A percentile compares a stretch with the other conserved stretches of the same genome.
phyloP scores from a whole-genome alignment of 768 basidiomycete genomes.

The Serendipita indica region DNA sequence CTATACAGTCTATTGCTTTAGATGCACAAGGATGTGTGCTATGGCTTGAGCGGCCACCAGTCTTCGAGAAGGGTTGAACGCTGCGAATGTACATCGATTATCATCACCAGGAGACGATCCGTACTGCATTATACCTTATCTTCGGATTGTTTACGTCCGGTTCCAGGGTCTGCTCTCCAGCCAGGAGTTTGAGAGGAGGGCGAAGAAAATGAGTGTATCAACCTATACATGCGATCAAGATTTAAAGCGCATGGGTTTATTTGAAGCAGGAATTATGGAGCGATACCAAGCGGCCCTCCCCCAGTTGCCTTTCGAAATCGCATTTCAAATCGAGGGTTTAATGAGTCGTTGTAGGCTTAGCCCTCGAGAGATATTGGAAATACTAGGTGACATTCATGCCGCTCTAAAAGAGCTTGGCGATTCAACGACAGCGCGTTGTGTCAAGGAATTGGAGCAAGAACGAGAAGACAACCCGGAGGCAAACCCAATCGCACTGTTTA shows the following conservation, averaged over 20 bases:
- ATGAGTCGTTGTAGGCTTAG: not conserved
- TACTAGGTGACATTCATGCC: not conserved
- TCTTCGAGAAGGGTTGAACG: not conserved
- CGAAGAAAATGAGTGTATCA: not conserved
- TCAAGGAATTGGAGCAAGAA: not conserved
- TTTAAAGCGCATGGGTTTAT: not conserved
- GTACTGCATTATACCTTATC: not conserved
- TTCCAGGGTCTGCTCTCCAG: not conserved
- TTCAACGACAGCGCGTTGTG: not conserved
- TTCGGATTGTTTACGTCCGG: not conserved
- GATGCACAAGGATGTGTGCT: not conserved
- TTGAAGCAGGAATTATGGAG: not conserved
- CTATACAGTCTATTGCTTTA: not conserved
- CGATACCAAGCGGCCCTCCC: not conserved
- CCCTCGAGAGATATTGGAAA: not conserved
- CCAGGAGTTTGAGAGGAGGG: not conserved
- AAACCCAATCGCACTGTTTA: not conserved
- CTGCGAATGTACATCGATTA: not conserved
- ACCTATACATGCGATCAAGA: not conserved
- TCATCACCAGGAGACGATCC: not conserved
- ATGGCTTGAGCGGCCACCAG: not conserved
- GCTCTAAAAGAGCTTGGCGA: not conserved
- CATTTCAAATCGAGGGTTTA: conserved; percentile 5
- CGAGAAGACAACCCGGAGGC: conserved; percentile 1
- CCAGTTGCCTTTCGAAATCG: not conserved